Conservation (phyloP, 805 yeast genomes). For the Metschnikowia sp. region DNA sequence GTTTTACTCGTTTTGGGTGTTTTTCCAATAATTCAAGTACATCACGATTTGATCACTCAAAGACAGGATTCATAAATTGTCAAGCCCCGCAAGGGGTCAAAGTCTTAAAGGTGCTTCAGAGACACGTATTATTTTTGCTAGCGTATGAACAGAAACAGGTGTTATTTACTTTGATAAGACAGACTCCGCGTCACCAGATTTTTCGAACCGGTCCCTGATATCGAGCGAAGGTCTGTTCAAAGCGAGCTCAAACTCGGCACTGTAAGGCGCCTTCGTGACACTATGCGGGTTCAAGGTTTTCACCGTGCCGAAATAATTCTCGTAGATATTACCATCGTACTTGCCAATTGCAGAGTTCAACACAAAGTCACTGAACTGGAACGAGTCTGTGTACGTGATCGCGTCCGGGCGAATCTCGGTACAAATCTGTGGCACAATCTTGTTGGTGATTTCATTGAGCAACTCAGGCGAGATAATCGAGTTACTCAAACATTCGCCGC, state of each 20-base stretch:
- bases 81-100: no score
- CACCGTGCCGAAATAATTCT: constrained; percentile 19
- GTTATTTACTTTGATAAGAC: constrained; percentile 13
- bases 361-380: constrained; percentile 18
- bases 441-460: constrained; percentile 17
- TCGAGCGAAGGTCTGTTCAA: constrained; percentile 16
- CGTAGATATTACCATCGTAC: constrained; percentile 20
- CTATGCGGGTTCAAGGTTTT: constrained; percentile 18
- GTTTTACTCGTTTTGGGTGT: no score
- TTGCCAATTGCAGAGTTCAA: constrained; percentile 19
- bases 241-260: constrained; percentile 18
- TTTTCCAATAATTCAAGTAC: no score
- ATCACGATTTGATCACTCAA: no score
- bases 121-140: no score
- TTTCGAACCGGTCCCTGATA: constrained; percentile 15
- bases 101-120: no score
- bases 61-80: no score
- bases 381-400: constrained; percentile 19
- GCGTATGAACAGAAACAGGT: neutral
- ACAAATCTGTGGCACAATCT: constrained; percentile 15
- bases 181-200: constrained; percentile 12
- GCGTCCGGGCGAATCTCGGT: constrained; percentile 18
- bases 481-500: constrained; percentile 19
- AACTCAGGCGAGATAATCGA: constrained; percentile 13
- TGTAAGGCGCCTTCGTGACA: constrained; percentile 19